phyloP scores from a whole-genome alignment of 768 basidiomycete genomes.

The Porpolomopsis calyptriformis region DNA sequence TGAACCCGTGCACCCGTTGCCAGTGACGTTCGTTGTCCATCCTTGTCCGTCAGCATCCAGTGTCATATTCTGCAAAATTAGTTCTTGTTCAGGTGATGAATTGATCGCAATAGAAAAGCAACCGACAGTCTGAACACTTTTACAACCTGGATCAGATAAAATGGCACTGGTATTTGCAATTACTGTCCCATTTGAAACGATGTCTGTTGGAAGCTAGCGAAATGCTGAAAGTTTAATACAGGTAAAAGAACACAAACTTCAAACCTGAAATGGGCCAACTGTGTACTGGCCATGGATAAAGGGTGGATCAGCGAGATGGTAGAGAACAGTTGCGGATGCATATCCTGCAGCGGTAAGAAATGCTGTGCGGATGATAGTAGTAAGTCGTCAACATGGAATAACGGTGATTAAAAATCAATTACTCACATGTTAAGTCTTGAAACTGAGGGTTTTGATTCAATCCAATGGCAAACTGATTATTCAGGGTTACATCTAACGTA shows the following conservation, averaged over 20 bases:
- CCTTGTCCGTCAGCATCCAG: conserved; percentile 19
- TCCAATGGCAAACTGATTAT: conserved; percentile 28
- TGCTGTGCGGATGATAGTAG: conserved; percentile 18
- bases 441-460: conserved; percentile 38
- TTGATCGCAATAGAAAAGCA: neutral
- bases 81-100: neutral
- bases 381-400: neutral
- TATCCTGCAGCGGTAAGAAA: conserved; percentile 47
- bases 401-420: neutral
- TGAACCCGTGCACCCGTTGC: conserved; percentile 28
- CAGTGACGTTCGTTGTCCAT: conserved; percentile 36
- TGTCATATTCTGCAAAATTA: conserved; percentile 28
- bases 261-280: conserved; percentile 36
- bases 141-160: conserved; percentile 35
- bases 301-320: conserved; percentile 33
- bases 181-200: conserved; percentile 35
- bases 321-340: conserved; percentile 39
- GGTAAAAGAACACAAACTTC: conserved; percentile 6
- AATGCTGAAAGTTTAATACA: neutral
- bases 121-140: conserved; percentile 15
- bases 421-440: conserved; percentile 37
- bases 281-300: conserved; percentile 39
- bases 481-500: conserved; percentile 26
- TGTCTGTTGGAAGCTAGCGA: conserved; percentile 26
- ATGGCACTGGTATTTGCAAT: conserved; percentile 39